Evolutionary conservation across 345 rosid species (phyloP), one percentile per base, ranked within the genome.

Genomic region (Hypericum perforatum): DNA sequence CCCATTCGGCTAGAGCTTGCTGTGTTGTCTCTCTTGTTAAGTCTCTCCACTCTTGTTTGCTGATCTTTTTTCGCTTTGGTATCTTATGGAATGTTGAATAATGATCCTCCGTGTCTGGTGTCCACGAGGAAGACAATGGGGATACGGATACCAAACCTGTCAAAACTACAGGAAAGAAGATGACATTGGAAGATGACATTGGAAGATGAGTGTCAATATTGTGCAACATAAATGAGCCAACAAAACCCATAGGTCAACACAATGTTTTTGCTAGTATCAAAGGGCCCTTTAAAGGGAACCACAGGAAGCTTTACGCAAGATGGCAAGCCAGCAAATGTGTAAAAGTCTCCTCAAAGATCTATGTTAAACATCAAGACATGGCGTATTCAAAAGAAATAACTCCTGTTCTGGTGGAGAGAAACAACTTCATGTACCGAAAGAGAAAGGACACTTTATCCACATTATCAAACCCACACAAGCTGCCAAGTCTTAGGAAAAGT

Each of bases 21-120:
- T 37, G 7, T 10, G 95, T 86, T 11, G 97, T 81, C 51, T 78
- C 88, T 49, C 51, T 62, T 8, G 89, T 81, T 41, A 89, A 78
- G 65, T 85, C 89, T 45, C 84, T 79, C 91, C 85, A 85, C 50
- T 88, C 91, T 67, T 72, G 65, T 71, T 82, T 71, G 0, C 95
- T 64, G 59, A 82, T 50, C 74, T 64, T 85, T 79, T 68, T 83
- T 53, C 62, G 57, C 58, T 72, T 73, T 0, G 73, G 77, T 6
- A 76, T 77, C 59, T 58, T 75, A 77, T 92, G 97, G 63, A 74
- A 75, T 32, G 84, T 81, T 6, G 98, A 92, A 48, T 83, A 84
- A 73, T 66, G 82, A 71, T 76, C 69, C 63, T 50, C 68, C 39
- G 53, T 49, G 37, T 63, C 52, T 43, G 50, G 47, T 42, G 8